Percentiles rank a stretch among this genome's conserved stretches.
These are phyloP conservation scores for Globisporangium takayamanum DNA, from an alignment of 352 stramenopile genomes.

Conservation along the genomic window DNA sequence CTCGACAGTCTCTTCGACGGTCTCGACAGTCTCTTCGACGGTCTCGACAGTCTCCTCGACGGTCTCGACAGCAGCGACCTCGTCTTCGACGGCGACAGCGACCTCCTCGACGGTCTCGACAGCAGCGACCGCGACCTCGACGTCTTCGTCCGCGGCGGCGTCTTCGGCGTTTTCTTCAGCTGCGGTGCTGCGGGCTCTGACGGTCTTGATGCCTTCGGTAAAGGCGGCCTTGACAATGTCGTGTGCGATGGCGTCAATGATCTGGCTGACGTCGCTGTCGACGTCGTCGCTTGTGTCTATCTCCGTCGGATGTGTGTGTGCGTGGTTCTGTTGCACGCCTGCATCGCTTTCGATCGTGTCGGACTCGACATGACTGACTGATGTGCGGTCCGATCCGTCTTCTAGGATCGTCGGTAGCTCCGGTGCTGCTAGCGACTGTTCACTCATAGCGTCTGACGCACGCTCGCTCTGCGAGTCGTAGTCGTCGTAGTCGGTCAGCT, in stretches of 20 bases:
- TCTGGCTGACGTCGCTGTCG: neutral
- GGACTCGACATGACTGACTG: conserved; percentile 2
- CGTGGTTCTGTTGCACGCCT: too few species aligned
- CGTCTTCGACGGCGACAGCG: neutral
- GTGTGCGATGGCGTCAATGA: neutral
- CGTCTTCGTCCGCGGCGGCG: conserved; percentile 1
- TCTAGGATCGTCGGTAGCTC: conserved; percentile 29
- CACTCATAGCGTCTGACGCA: conserved; percentile 8
- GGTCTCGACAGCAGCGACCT: neutral
- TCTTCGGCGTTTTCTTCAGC: neutral
- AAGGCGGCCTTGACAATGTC: too few species aligned
- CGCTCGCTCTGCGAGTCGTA: conserved; percentile 2
- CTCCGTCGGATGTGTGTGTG: too few species aligned
- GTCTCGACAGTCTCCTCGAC: conserved; percentile 1
- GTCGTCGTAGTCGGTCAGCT: conserved; percentile 4
- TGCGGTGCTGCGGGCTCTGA: conserved; percentile 2
- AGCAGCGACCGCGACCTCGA: neutral
- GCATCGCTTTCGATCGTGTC: too few species aligned
- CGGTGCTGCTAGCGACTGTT: conserved; percentile 15
- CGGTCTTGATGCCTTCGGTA: neutral
- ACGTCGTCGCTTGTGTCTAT: neutral
- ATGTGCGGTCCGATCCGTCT: conserved; percentile 14
- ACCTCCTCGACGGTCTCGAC: conserved; percentile 10
- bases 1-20: neutral
- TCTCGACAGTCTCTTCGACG: conserved; percentile 7